Evolutionary conservation across 148 eudicot genomes (phyloP).

Genomic region (Selenicereus undatus): DNA sequence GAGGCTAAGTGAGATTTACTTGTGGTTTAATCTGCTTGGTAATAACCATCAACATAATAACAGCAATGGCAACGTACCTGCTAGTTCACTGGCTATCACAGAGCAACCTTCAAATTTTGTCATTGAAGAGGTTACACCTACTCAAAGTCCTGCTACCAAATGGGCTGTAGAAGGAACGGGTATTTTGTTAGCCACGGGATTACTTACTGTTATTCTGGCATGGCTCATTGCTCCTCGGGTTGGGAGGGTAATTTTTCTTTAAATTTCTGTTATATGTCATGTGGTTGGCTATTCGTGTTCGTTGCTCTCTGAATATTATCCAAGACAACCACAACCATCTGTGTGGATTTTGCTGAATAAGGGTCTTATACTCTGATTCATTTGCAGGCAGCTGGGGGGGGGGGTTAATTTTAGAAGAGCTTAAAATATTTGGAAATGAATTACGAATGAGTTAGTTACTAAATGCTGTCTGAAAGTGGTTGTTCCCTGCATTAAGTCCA

Average conservation of each 20-base stretch:
- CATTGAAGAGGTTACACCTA: constrained; percentile 37
- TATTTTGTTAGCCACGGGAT: constrained; percentile 81
- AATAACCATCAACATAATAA: constrained; percentile 28
- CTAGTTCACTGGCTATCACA: constrained; percentile 39
- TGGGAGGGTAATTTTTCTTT: constrained; percentile 58
- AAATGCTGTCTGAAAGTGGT: background rate
- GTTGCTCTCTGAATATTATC: background rate
- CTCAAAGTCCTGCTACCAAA: constrained; percentile 70
- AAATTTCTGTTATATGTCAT: background rate
- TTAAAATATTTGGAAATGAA: background rate
- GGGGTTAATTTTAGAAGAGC: no score
- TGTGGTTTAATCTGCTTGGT: constrained; percentile 67
- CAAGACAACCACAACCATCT: background rate
- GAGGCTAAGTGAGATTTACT: constrained; percentile 75
- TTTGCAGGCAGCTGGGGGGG: background rate
- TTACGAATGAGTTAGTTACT: background rate
- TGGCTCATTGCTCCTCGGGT: constrained; percentile 97
- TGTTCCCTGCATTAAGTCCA: background rate
- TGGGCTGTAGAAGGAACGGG: constrained; percentile 97
- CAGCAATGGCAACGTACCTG: constrained; percentile 40
- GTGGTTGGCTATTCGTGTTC: background rate
- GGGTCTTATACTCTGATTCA: background rate
- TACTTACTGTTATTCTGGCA: constrained; percentile 83
- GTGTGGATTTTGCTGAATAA: background rate
- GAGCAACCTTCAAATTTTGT: constrained; percentile 50